Conservation (phyloP, 306 rosid genomes). For the Dalbergia cochinchinensis region DNA sequence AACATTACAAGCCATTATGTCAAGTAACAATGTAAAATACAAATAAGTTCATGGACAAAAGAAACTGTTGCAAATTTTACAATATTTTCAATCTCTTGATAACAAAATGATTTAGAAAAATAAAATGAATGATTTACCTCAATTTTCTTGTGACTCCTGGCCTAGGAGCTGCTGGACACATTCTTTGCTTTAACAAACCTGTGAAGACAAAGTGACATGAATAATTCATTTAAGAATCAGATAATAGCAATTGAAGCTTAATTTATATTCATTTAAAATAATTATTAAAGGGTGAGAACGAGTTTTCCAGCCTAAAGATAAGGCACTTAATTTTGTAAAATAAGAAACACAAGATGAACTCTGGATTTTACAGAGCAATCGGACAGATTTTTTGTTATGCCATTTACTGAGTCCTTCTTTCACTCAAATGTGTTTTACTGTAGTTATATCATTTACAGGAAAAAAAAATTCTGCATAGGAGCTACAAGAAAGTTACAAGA, state of each 20-base stretch:
- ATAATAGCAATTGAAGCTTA: not conserved
- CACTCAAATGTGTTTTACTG: not conserved
- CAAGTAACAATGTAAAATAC: slow-evolving; percentile 7
- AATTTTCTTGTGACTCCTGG: slow-evolving; percentile 93
- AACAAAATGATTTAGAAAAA: slow-evolving; percentile 16
- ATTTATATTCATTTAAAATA: not conserved
- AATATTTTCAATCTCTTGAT: slow-evolving; percentile 19
- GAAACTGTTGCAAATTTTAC: not conserved
- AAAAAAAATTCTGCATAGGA: slow-evolving; percentile 7
- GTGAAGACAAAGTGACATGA: slow-evolving; percentile 32
- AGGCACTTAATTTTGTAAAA: not conserved
- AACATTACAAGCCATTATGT: not conserved
- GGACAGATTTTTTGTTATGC: not conserved
- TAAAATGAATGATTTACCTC: slow-evolving; percentile 59
- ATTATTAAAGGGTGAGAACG: not conserved
- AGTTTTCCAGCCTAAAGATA: slow-evolving; percentile 1
- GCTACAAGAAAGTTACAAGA: not conserved
- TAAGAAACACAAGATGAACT: slow-evolving; percentile 5
- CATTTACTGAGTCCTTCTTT: slow-evolving; percentile 14
- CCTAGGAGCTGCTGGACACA: slow-evolving; percentile 97
- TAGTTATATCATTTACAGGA: not conserved
- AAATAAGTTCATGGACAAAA: slow-evolving; percentile 21
- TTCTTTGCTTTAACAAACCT: slow-evolving; percentile 89
- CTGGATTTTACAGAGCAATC: slow-evolving; percentile 7
- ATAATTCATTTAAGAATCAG: slow-evolving; percentile 10